phyloP scores from a whole-genome alignment of 805 yeast genomes.

The Osmozyma mogii region DNA sequence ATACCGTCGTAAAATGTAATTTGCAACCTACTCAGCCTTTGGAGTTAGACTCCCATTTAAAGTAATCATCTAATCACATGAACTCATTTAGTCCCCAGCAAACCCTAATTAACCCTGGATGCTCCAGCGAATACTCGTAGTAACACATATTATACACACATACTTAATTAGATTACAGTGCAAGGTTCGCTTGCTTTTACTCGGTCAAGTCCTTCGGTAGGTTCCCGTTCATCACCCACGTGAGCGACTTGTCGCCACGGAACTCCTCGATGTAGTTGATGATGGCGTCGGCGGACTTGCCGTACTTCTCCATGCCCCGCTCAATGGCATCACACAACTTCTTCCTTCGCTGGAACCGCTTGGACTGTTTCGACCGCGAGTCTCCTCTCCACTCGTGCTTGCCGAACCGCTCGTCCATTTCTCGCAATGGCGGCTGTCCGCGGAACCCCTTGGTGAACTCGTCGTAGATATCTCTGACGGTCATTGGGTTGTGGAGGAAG shows the following conservation, averaged over 20 bases:
- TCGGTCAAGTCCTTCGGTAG: constrained; percentile 26
- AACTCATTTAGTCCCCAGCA: no score
- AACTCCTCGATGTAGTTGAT: constrained; percentile 34
- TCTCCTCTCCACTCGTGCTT: constrained; percentile 41
- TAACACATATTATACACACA: no score
- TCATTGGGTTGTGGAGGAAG: constrained; percentile 37
- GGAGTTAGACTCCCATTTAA: neutral
- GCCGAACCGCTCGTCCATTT: constrained; percentile 36
- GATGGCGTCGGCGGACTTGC: constrained; percentile 33
- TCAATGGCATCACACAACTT: constrained; percentile 37
- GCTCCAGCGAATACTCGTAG: no score
- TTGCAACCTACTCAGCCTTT: neutral
- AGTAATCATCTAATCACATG: neutral
- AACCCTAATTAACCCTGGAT: no score
- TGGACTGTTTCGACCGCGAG: constrained; percentile 36
- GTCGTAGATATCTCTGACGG: constrained; percentile 37
- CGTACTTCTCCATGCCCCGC: constrained; percentile 32
- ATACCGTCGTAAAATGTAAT: constrained; percentile 4
- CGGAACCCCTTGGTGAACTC: constrained; percentile 38
- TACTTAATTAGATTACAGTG: neutral
- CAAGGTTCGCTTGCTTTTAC: constrained; percentile 1
- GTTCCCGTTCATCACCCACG: constrained; percentile 43
- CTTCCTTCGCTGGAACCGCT: constrained; percentile 36
- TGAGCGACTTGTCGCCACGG: constrained; percentile 34
- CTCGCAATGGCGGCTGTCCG: constrained; percentile 35